A percentile compares a stretch with the other conserved stretches of the same genome.
phyloP scores from a whole-genome alignment of 345 rosid species.

The Cardiospermum halicacabum region DNA sequence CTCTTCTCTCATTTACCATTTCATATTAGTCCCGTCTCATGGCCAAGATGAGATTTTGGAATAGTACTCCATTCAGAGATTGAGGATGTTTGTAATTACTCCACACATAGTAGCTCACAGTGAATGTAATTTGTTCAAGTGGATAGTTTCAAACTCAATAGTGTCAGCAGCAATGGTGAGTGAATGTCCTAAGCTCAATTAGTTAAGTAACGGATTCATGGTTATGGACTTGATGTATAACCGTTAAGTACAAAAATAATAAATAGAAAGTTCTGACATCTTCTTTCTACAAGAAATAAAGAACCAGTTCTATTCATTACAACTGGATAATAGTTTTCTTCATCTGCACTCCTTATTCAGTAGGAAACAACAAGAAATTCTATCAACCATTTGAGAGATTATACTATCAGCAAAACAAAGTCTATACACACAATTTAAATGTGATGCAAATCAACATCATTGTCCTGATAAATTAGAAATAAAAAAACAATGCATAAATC shows the following conservation, averaged over 20 bases:
- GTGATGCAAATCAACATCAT: too few relatives aligned
- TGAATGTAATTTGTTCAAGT: not conserved
- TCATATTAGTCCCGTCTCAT: not conserved
- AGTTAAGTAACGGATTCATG: not conserved
- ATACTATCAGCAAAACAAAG: not conserved
- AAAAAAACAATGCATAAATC: not conserved
- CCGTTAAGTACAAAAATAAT: not conserved
- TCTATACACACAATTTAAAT: too few relatives aligned
- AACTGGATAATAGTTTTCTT: too few relatives aligned
- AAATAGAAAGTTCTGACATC: not conserved
- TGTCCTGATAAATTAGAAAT: not conserved
- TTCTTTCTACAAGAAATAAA: not conserved
- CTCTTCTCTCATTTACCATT: not conserved
- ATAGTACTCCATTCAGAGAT: too few relatives aligned
- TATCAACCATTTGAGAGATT: not conserved
- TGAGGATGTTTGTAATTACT: not conserved
- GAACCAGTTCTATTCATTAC: not conserved
- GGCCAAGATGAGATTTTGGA: not conserved
- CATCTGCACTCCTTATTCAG: not conserved
- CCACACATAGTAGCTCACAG: not conserved
- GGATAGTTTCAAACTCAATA: not conserved
- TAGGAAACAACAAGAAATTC: not conserved
- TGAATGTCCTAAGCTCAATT: not conserved
- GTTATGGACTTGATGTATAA: not conserved
- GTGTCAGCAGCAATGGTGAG: not conserved